Base-by-base conservation (phyloP, 139 green algal species). In the Marvania coccoides region DNA sequence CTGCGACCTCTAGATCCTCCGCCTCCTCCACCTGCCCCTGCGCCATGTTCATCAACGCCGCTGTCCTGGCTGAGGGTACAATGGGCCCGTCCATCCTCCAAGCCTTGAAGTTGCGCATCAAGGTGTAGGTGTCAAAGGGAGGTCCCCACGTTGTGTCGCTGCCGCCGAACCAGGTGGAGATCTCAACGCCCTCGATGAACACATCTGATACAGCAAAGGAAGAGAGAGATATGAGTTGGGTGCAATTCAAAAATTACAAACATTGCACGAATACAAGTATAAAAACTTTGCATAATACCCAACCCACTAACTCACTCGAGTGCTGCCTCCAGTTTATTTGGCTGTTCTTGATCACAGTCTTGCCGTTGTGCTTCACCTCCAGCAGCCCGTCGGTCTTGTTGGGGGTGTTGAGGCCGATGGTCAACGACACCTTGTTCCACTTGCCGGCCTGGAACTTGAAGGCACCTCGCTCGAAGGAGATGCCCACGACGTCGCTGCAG, bases 141-240 rank as follows among this genome's bases (percentile, higher is more conserved):
- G 63, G 63, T 0, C 14, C 47, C 63, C 63, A 71, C 14, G 24
- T 33, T 13, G 26, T 29, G 29, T 71, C 48, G 19, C 63, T 58
- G 15, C 63, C 63, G 45, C 63, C 63, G 24, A 51, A 71, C 63
- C 63, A 71, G 30, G 63, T 64, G 26, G 47, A 48, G 13, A 71
- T 45, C 12, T 64, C 29, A 5, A 71, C 48, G n/a, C 23, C 57
- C 48, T 64, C 57, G 19, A 64, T 64, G 8, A n/a, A n/a, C n/a
- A n/a, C n/a, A n/a, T n/a, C n/a, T n/a, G n/a, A n/a, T n/a, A n/a
- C n/a, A n/a, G n/a, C n/a, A n/a, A n/a, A n/a, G n/a, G n/a, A n/a
- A 57, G 2, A 57, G 10, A 6, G 29, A 57, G 4, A 1, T 7
- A 0, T 10, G 10, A 46, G 42, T 61, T 34, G 54, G 40, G 40